Evolutionary conservation across 306 rosid species (phyloP).

Genomic region (Quercus glauca): DNA sequence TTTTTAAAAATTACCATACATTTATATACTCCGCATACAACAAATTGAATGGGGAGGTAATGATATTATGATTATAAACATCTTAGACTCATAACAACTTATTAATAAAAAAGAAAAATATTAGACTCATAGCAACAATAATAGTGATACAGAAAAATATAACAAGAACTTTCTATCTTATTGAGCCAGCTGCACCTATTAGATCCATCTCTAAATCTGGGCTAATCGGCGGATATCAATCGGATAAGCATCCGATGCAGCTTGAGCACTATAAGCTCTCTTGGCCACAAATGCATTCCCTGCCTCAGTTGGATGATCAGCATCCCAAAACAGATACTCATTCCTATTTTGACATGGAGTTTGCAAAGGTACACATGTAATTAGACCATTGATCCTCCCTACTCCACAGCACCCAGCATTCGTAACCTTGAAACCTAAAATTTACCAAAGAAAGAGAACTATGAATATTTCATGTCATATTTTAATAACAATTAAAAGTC

Average conservation of each 20-base stretch:
- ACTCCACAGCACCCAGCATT: slow-evolving; percentile 63
- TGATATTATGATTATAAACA: too few relatives aligned
- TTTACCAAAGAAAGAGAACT: too few relatives aligned
- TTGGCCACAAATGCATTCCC: slow-evolving; percentile 52
- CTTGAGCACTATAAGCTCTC: slow-evolving; percentile 74
- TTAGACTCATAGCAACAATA: too few relatives aligned
- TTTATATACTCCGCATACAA: not conserved
- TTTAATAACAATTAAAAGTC: too few relatives aligned
- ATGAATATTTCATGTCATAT: too few relatives aligned
- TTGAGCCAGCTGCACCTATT: not conserved
- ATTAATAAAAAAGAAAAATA: too few relatives aligned
- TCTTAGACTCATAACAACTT: not conserved
- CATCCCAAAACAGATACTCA: slow-evolving; percentile 84
- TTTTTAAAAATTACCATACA: not conserved
- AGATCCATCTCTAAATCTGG: slow-evolving; percentile 37
- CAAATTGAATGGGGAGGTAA: not conserved
- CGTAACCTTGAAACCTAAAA: too few relatives aligned
- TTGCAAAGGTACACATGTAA: slow-evolving; percentile 78
- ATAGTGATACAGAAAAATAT: too few relatives aligned
- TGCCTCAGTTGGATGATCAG: slow-evolving; percentile 88
- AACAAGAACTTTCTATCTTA: not conserved
- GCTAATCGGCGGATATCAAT: slow-evolving; percentile 70
- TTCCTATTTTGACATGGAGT: slow-evolving; percentile 69
- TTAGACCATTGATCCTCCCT: slow-evolving; percentile 92
- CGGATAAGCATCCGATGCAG: slow-evolving; percentile 83